Base-by-base conservation (phyloP, 495 filamentous ascomycete species). In the Penicillium mononematosum region DNA sequence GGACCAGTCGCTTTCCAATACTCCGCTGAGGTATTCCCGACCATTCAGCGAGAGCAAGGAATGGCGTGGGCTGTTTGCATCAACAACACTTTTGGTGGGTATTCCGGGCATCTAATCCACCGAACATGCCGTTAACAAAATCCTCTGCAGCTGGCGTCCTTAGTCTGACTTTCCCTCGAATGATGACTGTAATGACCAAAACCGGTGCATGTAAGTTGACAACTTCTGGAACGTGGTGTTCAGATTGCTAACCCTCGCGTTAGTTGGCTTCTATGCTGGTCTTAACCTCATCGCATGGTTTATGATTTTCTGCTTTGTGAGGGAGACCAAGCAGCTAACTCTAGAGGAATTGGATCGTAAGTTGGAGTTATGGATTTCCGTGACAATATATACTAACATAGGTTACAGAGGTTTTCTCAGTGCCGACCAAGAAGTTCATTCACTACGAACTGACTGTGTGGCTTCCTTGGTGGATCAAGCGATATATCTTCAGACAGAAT, bases 1-100 rank as follows among this genome's bases (percentile, higher is more conserved):
- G 80, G 80, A 5, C 79, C 78, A 3, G 77, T 83, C 5, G 74
- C 80, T 14, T 81, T 78, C 62, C 69, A 75, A 44, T 83, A 83
- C 66, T 78, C 74, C 1, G 75, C 80, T 47, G 80, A 83, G 58
- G 75, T 78, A 9, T 83, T 80, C 65, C 77, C 77, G 6, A 69
- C 73, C 29, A 70, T 77, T 63, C 68, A 78, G 67, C 65, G 75
- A 59, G 68, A 83, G 70, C 67, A 71, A 48, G 70, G 75, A 31
- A 75, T 74, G 65, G 75, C 74, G 42, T 77, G 73, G 67, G 73
- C 74, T 6, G 73, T 78, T 19, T 74, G 69, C 58, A 73, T 77
- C 61, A 78, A 78, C 56, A 78, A 78, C 58, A 74, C 74, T 16
- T 75, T 77, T 29, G 73, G 72, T 72, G 32, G 51, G 69, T 22